Base-by-base conservation (phyloP, 164 flowering plant genomes). In the Amborella trichopoda region DNA sequence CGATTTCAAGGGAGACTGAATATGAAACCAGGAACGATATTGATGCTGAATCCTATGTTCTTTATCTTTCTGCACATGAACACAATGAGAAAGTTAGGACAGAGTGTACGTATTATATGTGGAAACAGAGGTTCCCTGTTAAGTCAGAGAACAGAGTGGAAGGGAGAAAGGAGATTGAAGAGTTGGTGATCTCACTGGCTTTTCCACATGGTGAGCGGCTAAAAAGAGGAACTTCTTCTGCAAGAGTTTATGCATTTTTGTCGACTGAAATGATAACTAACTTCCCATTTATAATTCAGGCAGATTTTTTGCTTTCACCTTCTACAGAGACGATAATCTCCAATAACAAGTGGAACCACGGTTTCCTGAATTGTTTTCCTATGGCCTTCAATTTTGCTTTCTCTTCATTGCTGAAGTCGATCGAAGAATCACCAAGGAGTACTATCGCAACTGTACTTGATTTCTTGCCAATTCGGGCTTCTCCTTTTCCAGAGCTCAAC, bases 251-350 rank as follows among this genome's bases (percentile, higher is more conserved):
- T 59, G 59, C 68, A 4, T 63, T 36, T 16, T 48, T 63, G 19
- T 63, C 68, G 5, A 63, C 68, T 0, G 40, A 18, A n/a, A 58
- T 58, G 59, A 48, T 63, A 5, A 63, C 68, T 13, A 63, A 63
- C 44, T 54, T 18, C 14, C 45, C 45, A 18, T 41, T 41, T 25
- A 41, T 41, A 41, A 41, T 41, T 41, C 45, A 41, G 23, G 60
- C 68, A 0, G 68, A 64, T 50, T 64, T 64, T n/a, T 14, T 58
- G 2, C 60, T 64, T 21, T 46, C 60, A 9, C 54, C 68, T 3
- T 64, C 68, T 1, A 37, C 63, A 28, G 64, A 64, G 45, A 59
- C 41, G 21, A 54, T 59, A 49, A 27, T 59, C 1, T 44, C 49
- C 20, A 60, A 58, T 14, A 59, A 40, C 48, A 59, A 45, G 25